Base-by-base conservation (phyloP, 2,329 filamentous ascomycete genomes). In the Botrytis squamosa region DNA sequence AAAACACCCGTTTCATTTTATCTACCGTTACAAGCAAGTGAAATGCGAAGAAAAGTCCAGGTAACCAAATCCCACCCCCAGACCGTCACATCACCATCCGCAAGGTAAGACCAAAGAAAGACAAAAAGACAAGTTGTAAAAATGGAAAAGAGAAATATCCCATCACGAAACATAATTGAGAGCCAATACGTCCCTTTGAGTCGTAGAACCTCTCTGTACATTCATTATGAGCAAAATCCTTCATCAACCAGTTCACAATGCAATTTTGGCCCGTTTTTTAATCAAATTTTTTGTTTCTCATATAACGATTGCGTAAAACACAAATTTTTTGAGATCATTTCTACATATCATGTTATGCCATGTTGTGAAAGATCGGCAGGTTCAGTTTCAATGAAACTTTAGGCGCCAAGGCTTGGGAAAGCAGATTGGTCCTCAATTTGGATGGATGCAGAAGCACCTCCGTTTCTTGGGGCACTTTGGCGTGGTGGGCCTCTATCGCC, bases 331-430 rank as follows among this genome's bases (percentile, higher is more conserved):
- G 10, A 22, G 66, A 68, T 57, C 66, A 10, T 55, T 76, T 73
- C 72, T 75, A 74, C 74, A 73, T 69, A 75, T 75, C 74, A 71
- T 74, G 75, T 68, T 25, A 68, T 67, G 46, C 20, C 60, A 72
- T 72, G 62, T 36, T 57, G 52, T 59, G 62, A 68, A 76, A 76
- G 74, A 76, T 75, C 74, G 38, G 75, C 72, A 72, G 62, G 72
- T 75, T 68, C 69, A 74, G 76, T 57, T 76, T 75, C 68, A 69
- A 52, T 62, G 67, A 73, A 71, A 76, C 75, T 81, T 81, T 78
- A 79, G 77, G 79, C 86, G 79, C 86, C 86, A 77, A 88, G 81
- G 82, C 83, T 86, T 73, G 86, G 86, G 84, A 88, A 88, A 76
- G 85, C 86, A 76, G 80, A 84, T 77, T 82, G 80, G 81, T 88